Evolutionary conservation across 202 grass and related monocot genomes (phyloP), one percentile per base, ranked within the genome.

Genomic region (Hordeum pubiflorum): DNA sequence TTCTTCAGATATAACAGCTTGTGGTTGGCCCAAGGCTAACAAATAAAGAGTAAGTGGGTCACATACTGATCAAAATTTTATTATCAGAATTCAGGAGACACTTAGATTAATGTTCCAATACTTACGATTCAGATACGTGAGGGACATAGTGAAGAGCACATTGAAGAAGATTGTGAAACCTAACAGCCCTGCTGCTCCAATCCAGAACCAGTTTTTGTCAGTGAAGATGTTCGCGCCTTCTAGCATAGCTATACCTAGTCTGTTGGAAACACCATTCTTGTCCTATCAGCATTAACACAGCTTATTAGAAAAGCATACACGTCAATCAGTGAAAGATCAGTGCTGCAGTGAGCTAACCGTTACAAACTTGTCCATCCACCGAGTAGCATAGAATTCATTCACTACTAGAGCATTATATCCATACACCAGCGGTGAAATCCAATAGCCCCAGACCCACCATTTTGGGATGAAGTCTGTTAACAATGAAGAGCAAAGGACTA

Each of bases 1-100:
- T 91, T 96, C 96, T 99, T 99, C 90, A 89, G 96, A 99, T 91
- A 99, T 91, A 72, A 93, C 74, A 88, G 90, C 90, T 95, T 95
- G 96, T 56, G 89, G 96, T 74, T 93, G 93, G 20, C 96, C 92
- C 44, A 99, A 75, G 87, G 96, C 96, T 99, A 52, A 54, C 15
- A 82, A 73, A 76, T 66, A 80, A 83, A 76, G 15, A 7, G 71
- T 13, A 54, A 88, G 11, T 22, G 65, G 24, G 66, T 87, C 44
- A 80, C 38, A 77, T 48, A 73, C 4, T 48, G 21, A 62, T 79
- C 43, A 33, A 61, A 67, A 79, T 43, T 15, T 43, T 27, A 78
- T 79, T 41, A 83, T 15, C 1, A 62, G 12, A 46, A 71, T 39
- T 71, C 68, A 46, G 9, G 77, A 83, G 63, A 20, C 20, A 77